Evolutionary conservation across 1,139 yeast genomes (phyloP), one percentile per base, ranked within the genome.

Genomic region (Candida buenavistaensis): DNA sequence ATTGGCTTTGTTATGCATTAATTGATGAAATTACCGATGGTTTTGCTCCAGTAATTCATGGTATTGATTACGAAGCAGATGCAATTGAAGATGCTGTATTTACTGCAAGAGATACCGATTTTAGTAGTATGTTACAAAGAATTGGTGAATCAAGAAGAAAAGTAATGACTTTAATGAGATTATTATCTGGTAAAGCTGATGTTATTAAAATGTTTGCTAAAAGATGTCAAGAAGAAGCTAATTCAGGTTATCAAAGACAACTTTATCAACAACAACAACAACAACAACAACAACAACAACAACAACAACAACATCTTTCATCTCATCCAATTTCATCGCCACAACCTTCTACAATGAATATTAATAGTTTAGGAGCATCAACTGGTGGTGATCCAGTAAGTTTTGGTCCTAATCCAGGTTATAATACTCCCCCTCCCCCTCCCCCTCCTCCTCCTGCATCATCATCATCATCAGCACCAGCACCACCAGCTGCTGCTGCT

Each of bases 141-240:
- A 86, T 89, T 47, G 96, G 96, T 37, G 90, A 86, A 52, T 80
- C 95, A 14, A 76, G 97, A 55, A 72, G 90, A 45, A 84, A 82
- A 54, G 92, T 88, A 25, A 89, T 89, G 96, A 83, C 42, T 12
- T 68, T 92, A 54, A 82, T 92, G 86, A 74, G 98, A 51, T 68
- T 92, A 43, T 70, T 92, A 35, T 82, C 95, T 17, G 96, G 96
- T 43, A 92, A 92, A 58, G 97, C 98, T 0, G 98, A 94, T 59
- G 98, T 92, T 39, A 88, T 92, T 51, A 86, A 87, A 53, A 92
- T 90, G 95, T 89, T 92, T 70, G 95, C 97, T 25, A 92, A 92
- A 56, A 75, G 98, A 54, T 90, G 97, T 60, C 94, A 85, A 50
- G 97, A 92, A 42, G 55, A 64, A 40, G 49, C 59, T 4, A 30